Base-by-base conservation (phyloP, 257 asterid species). In the Penstemon eatonii region DNA sequence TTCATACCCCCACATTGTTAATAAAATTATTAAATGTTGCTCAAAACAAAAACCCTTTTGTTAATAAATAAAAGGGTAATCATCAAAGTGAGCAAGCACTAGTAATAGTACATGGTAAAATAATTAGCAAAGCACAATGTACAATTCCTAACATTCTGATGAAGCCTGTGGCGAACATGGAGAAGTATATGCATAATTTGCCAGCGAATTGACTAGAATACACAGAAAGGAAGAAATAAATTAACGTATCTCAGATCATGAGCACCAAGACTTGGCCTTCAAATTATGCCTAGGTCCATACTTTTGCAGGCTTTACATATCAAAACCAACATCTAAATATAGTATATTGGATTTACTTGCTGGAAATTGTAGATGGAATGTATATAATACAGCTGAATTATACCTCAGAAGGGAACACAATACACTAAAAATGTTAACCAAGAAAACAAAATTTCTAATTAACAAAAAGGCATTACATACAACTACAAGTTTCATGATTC, bases 401-500 rank as follows among this genome's bases (percentile, higher is more conserved):
- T 46, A 7, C 4, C 52, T 9, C n/a, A 46, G 10, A 46, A 46
- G 3, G 3, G 2, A 12, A 46, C 52, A 46, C 33, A 25, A 25
- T 25, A 25, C 33, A 60, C 59, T 62, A 67, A 15, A 72, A 15
- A 72, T 57, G 43, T 25, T 46, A 71, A 13, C 12, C 7, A 56
- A 60, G 33, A 25, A 25, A 25, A 50, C 39, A 50, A 72, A 37
- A 53, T 41, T 10, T 45, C 44, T 13, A 52, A 65, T 44, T 46
- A 11, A 55, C n/a, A 70, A 33, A 66, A 72, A 69, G 49, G 73
- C 84, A 77, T 72, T 68, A 77, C 67, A 49, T 50, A 70, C 75
- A 25, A 25, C 33, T 25, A 25, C 33, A 78, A 73, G 66, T 38
- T 70, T 69, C 15, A 67, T 72, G 63, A 54, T 72, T 66, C 73